phyloP scores from a whole-genome alignment of 345 rosid genomes.

The Viola odorata region DNA sequence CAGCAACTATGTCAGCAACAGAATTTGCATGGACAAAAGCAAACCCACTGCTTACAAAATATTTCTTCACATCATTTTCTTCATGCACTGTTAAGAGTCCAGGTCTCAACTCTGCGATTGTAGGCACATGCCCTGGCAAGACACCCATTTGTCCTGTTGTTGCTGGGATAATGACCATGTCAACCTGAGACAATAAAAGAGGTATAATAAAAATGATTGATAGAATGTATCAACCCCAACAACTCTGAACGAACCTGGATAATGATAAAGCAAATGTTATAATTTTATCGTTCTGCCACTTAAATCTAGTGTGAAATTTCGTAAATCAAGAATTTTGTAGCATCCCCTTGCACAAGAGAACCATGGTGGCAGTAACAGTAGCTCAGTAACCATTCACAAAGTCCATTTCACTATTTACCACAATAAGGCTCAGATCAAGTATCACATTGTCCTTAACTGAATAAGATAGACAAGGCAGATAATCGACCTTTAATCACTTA shows the following conservation, averaged over 20 bases:
- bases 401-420: too few species aligned
- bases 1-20: constrained; percentile 61
- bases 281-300: not conserved
- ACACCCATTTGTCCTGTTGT: constrained; percentile 94
- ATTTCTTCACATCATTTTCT: constrained; percentile 62
- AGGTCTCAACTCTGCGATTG: constrained; percentile 86
- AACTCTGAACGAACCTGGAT: not conserved
- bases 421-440: too few species aligned
- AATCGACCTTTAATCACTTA: too few species aligned
- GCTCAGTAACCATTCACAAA: too few species aligned
- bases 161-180: constrained; percentile 91
- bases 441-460: too few species aligned
- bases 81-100: constrained; percentile 85
- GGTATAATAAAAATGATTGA: not conserved
- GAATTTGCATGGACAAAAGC: constrained; percentile 80
- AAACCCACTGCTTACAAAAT: constrained; percentile 86
- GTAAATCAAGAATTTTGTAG: not conserved
- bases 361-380: not conserved
- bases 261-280: not conserved
- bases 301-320: not conserved
- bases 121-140: constrained; percentile 78
- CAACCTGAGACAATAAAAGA: constrained; percentile 47
- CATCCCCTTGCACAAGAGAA: not conserved
- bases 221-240: not conserved
- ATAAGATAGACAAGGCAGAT: too few species aligned